Conservation (phyloP, 148 eudicot species). For the Rhododendron kiyosumense region DNA sequence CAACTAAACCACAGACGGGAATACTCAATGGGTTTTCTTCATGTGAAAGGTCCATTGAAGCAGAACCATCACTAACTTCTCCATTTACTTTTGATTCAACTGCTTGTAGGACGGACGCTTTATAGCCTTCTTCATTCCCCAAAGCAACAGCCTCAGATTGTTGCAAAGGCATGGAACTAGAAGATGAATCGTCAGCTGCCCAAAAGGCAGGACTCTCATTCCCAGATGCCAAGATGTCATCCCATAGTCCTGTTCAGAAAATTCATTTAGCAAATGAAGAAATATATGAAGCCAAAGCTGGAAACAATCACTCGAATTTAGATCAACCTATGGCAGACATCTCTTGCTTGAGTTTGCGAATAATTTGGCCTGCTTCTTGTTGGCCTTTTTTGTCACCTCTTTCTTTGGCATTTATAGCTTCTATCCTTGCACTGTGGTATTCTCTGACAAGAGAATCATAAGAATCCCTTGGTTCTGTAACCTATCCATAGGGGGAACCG, state of each 20-base stretch:
- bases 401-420: slow-evolving; percentile 78
- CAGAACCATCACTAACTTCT: slow-evolving; percentile 23
- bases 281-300: background rate
- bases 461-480: slow-evolving; percentile 41
- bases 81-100: slow-evolving; percentile 22
- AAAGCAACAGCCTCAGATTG: slow-evolving; percentile 6
- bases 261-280: slow-evolving; percentile 9
- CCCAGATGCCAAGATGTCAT: slow-evolving; percentile 44
- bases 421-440: slow-evolving; percentile 68
- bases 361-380: slow-evolving; percentile 66
- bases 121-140: slow-evolving; percentile 17
- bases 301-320: background rate
- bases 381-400: slow-evolving; percentile 71
- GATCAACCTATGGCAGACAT: slow-evolving; percentile 64
- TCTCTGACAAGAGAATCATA: slow-evolving; percentile 58
- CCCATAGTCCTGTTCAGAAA: slow-evolving; percentile 58
- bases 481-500: slow-evolving; percentile 31
- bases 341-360: slow-evolving; percentile 84
- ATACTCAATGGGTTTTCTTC: slow-evolving; percentile 20
- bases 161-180: slow-evolving; percentile 23
- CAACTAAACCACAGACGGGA: slow-evolving; percentile 29
- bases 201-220: slow-evolving; percentile 26
- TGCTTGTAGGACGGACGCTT: slow-evolving; percentile 4
- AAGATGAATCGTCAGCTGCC: slow-evolving; percentile 23
- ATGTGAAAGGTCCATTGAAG: slow-evolving; percentile 16